Evolutionary conservation across 78 protist species (phyloP).

Genomic region (Polysphondylium violaceum): DNA sequence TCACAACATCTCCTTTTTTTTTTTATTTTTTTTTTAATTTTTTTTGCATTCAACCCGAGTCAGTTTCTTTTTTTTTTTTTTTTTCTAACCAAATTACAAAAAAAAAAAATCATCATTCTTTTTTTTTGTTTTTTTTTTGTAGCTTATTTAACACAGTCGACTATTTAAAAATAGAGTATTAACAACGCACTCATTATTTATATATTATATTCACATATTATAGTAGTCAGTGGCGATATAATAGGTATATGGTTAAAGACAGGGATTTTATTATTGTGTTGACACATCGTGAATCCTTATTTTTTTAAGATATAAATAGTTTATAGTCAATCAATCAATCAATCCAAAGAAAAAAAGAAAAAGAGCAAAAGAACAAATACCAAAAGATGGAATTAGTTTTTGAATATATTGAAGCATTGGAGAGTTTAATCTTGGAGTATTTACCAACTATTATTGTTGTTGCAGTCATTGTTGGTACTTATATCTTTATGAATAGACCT

Average conservation of each 20-base stretch:
- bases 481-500: conserved; percentile 65
- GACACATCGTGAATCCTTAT: no score
- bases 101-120: neutral
- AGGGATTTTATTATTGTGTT: no score
- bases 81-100: no score
- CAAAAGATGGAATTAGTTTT: conserved; percentile 14
- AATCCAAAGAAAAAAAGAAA: neutral
- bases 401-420: conserved; percentile 12
- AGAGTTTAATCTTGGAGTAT: conserved; percentile 32
- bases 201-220: no score
- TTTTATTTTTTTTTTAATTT: no score
- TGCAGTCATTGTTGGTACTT: conserved; percentile 57
- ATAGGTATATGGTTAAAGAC: no score
- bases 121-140: neutral
- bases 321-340: neutral
- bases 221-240: no score
- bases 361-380: neutral
- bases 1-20: no score
- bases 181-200: no score
- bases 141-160: neutral
- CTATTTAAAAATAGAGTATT: no score
- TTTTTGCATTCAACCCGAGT: no score
- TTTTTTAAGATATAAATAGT: neutral
- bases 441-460: conserved; percentile 47
- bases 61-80: no score